Base-by-base conservation (phyloP, 805 yeast species). In the Cyberlindnera lachancei region DNA sequence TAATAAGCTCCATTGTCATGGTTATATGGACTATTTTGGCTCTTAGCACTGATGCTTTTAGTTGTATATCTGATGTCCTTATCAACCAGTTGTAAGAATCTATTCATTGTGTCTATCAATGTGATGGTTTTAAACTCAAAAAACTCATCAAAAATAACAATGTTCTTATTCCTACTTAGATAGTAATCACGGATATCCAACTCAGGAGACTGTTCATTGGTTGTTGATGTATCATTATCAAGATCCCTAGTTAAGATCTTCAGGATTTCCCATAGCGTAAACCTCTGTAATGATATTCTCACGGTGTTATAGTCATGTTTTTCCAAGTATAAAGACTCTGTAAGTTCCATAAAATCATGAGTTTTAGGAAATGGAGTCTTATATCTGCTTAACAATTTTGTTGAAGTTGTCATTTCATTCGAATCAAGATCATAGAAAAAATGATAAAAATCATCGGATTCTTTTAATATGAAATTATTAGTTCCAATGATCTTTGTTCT, bases 391-490 rank as follows among this genome's bases (percentile, higher is more conserved):
- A 27, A 19, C 10, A 38, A 13, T 12, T 32, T 19, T 9, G 30
- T 28, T 4, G 44, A 38, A 4, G 14, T 7, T 8, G 26, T 33
- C 25, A 40, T n/a, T 33, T 61, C 66, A 28, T 68, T 69, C 0
- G 63, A 31, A 45, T 79, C 87, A 39, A 80, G 45, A 50, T 80
- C 78, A 35, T 75, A 70, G 38, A 73, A 64, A 20, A 75, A 51
- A 50, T 80, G 83, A 80, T 82, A 79, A 15, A 70, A 47, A 27
- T 62, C 63, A 20, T 59, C 62, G 35, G 68, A 68, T 20, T 69
- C 64, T 45, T 73, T 74, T 48, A 80, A 71, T 25, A 77, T 68
- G 12, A 79, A 70, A 48, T 80, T 80, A 25, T 79, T 73, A 4
- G 86, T 78, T 4, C 90, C 90, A 3, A 81, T 68, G 29, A 80